These are phyloP conservation scores for Globisporangium iwayamae DNA, from an alignment of 352 stramenopile species.

Conservation along the genomic window DNA sequence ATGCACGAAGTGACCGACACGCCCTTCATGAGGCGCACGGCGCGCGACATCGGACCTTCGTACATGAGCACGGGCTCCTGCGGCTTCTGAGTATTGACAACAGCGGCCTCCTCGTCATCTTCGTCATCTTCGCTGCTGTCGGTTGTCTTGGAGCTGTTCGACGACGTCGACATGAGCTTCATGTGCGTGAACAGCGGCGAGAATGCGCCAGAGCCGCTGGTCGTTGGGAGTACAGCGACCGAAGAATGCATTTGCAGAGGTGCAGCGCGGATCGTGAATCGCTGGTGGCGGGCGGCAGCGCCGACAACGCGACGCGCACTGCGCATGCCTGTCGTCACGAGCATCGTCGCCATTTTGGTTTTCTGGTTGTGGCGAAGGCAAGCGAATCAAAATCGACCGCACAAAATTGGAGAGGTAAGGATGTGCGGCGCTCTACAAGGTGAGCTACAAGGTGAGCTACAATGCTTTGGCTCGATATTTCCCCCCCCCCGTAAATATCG, in stretches of 20 bases:
- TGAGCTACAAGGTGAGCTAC: neutral
- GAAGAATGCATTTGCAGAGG: constrained; percentile 1
- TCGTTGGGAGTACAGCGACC: neutral
- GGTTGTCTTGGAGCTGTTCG: constrained; percentile 5
- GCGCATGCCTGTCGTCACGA: constrained; percentile 2
- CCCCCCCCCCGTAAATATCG: no score
- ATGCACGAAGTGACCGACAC: constrained; percentile 81
- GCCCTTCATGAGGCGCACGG: constrained; percentile 84
- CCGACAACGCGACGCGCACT: constrained; percentile 2
- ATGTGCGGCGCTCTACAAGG: neutral
- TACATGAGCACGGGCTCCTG: constrained; percentile 44
- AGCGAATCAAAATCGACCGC: neutral
- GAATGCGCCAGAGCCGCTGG: neutral
- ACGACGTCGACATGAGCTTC: constrained; percentile 9
- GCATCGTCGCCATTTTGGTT: constrained; percentile 1
- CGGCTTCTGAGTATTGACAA: neutral
- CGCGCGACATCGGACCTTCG: constrained; percentile 61
- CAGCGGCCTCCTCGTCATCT: neutral
- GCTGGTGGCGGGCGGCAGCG: neutral
- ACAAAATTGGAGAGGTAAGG: neutral
- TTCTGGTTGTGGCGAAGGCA: neutral
- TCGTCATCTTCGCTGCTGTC: constrained; percentile 4
- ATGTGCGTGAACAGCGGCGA: constrained; percentile 4
- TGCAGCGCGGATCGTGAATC: neutral
- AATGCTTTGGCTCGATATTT: no score